These are phyloP conservation scores for Monosporascus sp. DNA, from an alignment of 2,329 filamentous ascomycete genomes.

Conservation along the genomic window DNA sequence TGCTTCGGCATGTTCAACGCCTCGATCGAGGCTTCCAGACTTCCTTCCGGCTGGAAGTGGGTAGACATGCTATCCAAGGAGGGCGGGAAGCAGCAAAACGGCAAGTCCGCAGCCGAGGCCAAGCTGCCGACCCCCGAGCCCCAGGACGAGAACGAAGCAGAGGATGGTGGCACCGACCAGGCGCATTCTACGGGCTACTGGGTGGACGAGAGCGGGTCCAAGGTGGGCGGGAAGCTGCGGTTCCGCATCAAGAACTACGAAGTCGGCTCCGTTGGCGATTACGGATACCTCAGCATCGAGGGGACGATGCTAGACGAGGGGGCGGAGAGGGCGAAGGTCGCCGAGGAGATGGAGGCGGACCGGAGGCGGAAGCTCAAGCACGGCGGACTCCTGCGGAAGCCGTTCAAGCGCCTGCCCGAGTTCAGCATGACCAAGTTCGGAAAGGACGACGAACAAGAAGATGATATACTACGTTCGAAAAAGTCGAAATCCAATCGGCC, in stretches of 20 bases:
- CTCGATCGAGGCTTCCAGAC: constrained; percentile 69
- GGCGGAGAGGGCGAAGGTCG: constrained; percentile 58
- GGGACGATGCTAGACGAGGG: constrained; percentile 75
- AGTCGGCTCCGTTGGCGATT: constrained; percentile 66
- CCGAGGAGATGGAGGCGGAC: constrained; percentile 43
- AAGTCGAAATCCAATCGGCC: constrained; percentile 29
- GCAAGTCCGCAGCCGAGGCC: constrained; percentile 14
- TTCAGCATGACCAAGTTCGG: constrained; percentile 55
- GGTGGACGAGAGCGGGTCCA: constrained; percentile 64
- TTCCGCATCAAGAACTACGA: constrained; percentile 86
- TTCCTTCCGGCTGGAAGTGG: constrained; percentile 80
- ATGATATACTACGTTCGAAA: constrained; percentile 27
- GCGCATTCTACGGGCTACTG: constrained; percentile 65
- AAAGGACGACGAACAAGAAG: constrained; percentile 41
- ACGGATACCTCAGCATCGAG: constrained; percentile 79
- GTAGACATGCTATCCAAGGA: constrained; percentile 50
- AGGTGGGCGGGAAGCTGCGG: constrained; percentile 63
- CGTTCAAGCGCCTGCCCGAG: constrained; percentile 37
- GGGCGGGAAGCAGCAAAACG: constrained; percentile 5
- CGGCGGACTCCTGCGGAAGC: constrained; percentile 25
- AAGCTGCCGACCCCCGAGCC: constrained; percentile 34
- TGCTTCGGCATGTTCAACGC: constrained; percentile 93
- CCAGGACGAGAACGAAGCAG: constrained; percentile 23
- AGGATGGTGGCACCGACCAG: constrained; percentile 44
- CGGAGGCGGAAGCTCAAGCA: constrained; percentile 32